Conservation (phyloP, 2,329 filamentous ascomycete genomes). For the Cladosporium sp. region DNA sequence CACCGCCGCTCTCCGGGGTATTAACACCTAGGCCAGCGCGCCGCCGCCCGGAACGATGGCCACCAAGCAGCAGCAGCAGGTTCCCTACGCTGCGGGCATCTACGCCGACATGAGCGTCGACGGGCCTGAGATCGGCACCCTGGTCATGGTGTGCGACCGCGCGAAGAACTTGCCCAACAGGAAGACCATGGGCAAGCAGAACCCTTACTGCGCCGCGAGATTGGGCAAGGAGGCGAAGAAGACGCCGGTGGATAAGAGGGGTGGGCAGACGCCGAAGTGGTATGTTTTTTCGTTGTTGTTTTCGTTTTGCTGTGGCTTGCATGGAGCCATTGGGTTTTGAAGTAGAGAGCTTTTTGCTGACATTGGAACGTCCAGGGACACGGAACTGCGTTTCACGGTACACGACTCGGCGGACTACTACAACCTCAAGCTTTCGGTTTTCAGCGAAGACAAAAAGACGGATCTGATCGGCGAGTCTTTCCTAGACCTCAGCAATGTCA, state of each 20-base stretch:
- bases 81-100: conserved; percentile 79
- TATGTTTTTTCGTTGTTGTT: conserved; percentile 44
- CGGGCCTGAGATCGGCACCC: conserved; percentile 86
- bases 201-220: conserved; percentile 91
- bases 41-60: conserved; percentile 30
- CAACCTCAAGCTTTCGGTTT: conserved; percentile 90
- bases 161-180: conserved; percentile 96
- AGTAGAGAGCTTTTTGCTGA: not conserved
- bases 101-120: conserved; percentile 92
- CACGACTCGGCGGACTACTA: conserved; percentile 97
- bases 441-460: conserved; percentile 98
- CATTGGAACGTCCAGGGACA: conserved; percentile 64
- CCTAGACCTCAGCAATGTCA: conserved; percentile 76
- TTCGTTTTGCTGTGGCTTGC: not conserved
- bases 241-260: conserved; percentile 88
- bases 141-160: conserved; percentile 87
- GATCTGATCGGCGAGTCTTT: conserved; percentile 94
- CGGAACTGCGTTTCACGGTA: conserved; percentile 92
- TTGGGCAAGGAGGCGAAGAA: conserved; percentile 97
- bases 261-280: conserved; percentile 95
- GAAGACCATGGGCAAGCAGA: conserved; percentile 97
- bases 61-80: conserved; percentile 20
- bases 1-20: too few species aligned
- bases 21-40: conserved; percentile 4
- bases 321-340: conserved; percentile 15